These are phyloP conservation scores for Elongisporangium undulatum DNA, from an alignment of 352 stramenopile genomes.

Conservation along the genomic window DNA sequence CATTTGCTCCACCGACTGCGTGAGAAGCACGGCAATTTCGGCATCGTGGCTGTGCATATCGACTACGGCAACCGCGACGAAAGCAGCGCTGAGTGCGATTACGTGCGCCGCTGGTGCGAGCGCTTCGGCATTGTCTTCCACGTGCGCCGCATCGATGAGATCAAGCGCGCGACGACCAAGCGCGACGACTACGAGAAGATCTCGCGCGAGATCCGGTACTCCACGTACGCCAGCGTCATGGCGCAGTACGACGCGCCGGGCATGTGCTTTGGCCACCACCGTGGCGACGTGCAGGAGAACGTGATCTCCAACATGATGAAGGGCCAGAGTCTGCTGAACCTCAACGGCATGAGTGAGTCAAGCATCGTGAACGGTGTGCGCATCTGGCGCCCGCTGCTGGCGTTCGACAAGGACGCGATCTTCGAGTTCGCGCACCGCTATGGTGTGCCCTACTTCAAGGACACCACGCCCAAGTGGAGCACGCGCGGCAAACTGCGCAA, in stretches of 20 bases:
- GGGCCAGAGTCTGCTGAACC: constrained; percentile 87
- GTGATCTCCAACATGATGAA: constrained; percentile 98
- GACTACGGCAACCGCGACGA: constrained; percentile 97
- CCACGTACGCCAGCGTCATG: constrained; percentile 88
- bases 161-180: constrained; percentile 88
- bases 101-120: constrained; percentile 89
- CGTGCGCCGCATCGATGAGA: constrained; percentile 88
- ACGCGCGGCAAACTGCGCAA: constrained; percentile 96
- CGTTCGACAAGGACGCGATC: constrained; percentile 93
- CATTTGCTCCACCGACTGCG: constrained; percentile 89
- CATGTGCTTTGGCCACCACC: constrained; percentile 97
- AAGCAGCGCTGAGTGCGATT: constrained; percentile 89
- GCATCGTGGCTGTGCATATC: constrained; percentile 92
- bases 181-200: constrained; percentile 96
- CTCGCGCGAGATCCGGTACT: constrained; percentile 92
- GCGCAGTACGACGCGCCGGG: constrained; percentile 63
- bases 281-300: constrained; percentile 97
- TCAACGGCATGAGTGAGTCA: constrained; percentile 92
- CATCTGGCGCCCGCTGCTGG: constrained; percentile 92
- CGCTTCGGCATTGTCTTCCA: constrained; percentile 77
- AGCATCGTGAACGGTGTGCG: constrained; percentile 68
- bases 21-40: constrained; percentile 41
- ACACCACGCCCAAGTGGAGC: constrained; percentile 96
- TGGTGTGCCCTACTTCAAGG: constrained; percentile 97
- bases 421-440: constrained; percentile 95